A percentile compares a stretch with the other conserved stretches of the same genome.
phyloP scores from a whole-genome alignment of 176 grass and related monocot species.

The Hordeum marinum region DNA sequence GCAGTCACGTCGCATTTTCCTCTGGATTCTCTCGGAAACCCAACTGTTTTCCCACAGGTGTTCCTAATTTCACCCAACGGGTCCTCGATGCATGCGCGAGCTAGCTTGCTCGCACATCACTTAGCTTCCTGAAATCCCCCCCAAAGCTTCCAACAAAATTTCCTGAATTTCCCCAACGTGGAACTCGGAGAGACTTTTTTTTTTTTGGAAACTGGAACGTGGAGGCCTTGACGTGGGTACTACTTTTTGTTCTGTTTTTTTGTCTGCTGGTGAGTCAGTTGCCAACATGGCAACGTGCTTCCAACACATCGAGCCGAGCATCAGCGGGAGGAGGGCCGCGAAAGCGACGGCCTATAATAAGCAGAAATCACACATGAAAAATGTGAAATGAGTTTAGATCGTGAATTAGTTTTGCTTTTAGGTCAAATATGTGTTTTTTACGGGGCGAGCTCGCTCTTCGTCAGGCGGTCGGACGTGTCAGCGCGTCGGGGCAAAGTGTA shows the following conservation, averaged over 20 bases:
- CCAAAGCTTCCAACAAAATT: too few relatives aligned
- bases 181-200: too few relatives aligned
- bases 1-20: neutral
- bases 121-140: too few relatives aligned
- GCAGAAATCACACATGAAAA: slow-evolving; percentile 23
- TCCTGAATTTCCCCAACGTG: too few relatives aligned
- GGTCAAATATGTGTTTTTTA: too few relatives aligned
- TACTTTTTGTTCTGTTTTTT: neutral
- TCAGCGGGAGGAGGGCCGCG: neutral
- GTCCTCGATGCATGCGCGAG: neutral
- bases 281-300: neutral
- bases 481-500: neutral
- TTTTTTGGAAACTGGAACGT: too few relatives aligned
- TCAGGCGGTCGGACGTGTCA: neutral
- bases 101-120: too few relatives aligned
- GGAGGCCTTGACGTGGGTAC: too few relatives aligned
- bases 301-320: neutral
- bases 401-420: too few relatives aligned
- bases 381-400: too few relatives aligned
- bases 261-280: neutral
- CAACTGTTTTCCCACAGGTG: neutral
- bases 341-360: neutral
- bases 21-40: neutral
- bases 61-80: neutral
- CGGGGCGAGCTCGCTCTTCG: too few relatives aligned